Evolutionary conservation across 139 green algal genomes (phyloP).

Genomic region (Chlamydomonas eustigma): DNA sequence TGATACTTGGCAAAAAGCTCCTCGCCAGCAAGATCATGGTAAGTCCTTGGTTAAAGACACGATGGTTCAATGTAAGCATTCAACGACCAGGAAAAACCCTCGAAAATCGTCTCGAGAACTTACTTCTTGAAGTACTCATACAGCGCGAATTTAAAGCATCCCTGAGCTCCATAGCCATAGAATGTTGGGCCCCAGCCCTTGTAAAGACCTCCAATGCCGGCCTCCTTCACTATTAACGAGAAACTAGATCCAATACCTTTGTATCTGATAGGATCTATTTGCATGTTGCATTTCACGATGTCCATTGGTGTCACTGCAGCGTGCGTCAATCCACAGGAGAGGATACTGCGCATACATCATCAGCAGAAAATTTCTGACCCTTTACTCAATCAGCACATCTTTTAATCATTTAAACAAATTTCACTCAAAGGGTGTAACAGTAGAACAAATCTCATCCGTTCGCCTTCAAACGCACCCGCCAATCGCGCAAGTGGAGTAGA

Average conservation of each 20-base stretch:
- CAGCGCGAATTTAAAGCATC: slow-evolving; percentile 87
- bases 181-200: slow-evolving; percentile 80
- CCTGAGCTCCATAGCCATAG: slow-evolving; percentile 82
- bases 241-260: slow-evolving; percentile 70
- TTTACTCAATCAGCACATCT: no score
- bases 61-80: no score
- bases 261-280: slow-evolving; percentile 56
- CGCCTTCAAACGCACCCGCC: slow-evolving; percentile 34
- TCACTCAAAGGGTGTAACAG: no score
- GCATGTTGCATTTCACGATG: slow-evolving; percentile 94
- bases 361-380: no score
- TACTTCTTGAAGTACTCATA: slow-evolving; percentile 94
- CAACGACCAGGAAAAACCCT: background rate
- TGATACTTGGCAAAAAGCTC: slow-evolving; percentile 86
- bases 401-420: no score
- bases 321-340: slow-evolving; percentile 59
- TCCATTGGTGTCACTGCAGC: slow-evolving; percentile 82
- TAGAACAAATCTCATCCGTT: background rate
- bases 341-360: slow-evolving; percentile 28
- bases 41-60: no score
- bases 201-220: slow-evolving; percentile 66
- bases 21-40: slow-evolving; percentile 75
- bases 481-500: slow-evolving; percentile 72
- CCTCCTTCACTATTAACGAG: slow-evolving; percentile 53
- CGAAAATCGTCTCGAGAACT: no score